Conservation (phyloP, 176 grass and related monocot species). For the Puccinellia tenuiflora region DNA sequence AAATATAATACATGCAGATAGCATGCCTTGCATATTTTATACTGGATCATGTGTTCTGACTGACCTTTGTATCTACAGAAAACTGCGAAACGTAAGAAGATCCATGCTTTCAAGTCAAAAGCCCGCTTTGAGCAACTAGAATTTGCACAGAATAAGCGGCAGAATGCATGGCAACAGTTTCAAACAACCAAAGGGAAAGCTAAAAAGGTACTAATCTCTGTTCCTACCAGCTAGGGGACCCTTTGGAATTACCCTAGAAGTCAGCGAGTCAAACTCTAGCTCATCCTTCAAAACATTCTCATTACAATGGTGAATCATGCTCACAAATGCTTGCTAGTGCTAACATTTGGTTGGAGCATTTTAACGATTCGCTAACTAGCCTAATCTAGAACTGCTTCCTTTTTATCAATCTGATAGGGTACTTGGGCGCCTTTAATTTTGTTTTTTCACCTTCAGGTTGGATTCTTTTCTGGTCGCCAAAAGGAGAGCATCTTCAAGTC, state of each 20-base stretch:
- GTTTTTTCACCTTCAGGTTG: conserved; percentile 46
- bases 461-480: conserved; percentile 90
- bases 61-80: conserved; percentile 53
- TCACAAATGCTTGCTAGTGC: background rate
- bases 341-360: background rate
- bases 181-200: conserved; percentile 90
- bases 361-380: background rate
- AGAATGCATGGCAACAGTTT: conserved; percentile 98
- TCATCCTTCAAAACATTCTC: background rate
- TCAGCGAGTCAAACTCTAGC: background rate
- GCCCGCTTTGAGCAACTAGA: conserved; percentile 82
- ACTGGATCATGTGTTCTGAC: conserved; percentile 19
- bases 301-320: background rate
- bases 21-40: background rate
- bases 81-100: conserved; percentile 90
- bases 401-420: background rate
- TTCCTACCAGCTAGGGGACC: background rate
- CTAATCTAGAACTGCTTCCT: background rate
- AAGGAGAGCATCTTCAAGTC: conserved; percentile 99
- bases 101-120: conserved; percentile 99
- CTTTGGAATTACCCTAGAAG: background rate
- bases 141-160: conserved; percentile 84
- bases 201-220: conserved; percentile 64
- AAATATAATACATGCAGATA: background rate
- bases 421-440: background rate